Conservation (phyloP, 306 rosid species). For the Nissolia schottii region DNA sequence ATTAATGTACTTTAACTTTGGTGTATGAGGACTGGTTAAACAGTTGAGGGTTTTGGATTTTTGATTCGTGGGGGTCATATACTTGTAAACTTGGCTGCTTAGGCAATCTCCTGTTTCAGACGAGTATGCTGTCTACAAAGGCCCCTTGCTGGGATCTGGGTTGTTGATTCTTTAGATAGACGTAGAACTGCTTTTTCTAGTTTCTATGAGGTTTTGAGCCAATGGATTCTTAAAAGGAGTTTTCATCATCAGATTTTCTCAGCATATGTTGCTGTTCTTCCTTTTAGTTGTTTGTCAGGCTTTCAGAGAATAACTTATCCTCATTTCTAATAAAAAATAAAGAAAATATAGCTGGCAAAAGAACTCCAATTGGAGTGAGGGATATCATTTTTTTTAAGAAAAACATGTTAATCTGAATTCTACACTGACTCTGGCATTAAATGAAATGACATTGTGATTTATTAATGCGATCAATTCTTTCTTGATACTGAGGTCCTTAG, state of each 20-base stretch:
- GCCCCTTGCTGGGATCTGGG: no score
- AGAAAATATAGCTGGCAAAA: background rate
- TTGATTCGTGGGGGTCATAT: background rate
- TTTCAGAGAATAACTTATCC: background rate
- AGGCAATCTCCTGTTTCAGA: background rate
- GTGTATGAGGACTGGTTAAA: background rate
- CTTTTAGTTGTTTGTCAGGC: background rate
- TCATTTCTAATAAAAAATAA: background rate
- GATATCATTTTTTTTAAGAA: background rate
- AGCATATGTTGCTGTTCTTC: background rate
- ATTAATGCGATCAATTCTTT: background rate
- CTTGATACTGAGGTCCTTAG: slow-evolving; percentile 4
- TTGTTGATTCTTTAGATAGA: background rate
- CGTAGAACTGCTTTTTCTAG: background rate
- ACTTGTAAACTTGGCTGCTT: background rate
- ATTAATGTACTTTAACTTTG: slow-evolving; percentile 13
- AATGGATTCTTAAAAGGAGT: background rate
- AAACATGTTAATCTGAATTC: background rate
- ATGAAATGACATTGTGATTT: background rate
- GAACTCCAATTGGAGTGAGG: background rate
- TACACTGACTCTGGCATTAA: background rate
- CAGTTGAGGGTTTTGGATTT: background rate
- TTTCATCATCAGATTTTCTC: background rate
- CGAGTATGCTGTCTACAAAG: background rate
- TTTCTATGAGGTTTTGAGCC: background rate